phyloP scores from a whole-genome alignment of 2,329 filamentous ascomycete species.

The Penicillium griseofulvum region DNA sequence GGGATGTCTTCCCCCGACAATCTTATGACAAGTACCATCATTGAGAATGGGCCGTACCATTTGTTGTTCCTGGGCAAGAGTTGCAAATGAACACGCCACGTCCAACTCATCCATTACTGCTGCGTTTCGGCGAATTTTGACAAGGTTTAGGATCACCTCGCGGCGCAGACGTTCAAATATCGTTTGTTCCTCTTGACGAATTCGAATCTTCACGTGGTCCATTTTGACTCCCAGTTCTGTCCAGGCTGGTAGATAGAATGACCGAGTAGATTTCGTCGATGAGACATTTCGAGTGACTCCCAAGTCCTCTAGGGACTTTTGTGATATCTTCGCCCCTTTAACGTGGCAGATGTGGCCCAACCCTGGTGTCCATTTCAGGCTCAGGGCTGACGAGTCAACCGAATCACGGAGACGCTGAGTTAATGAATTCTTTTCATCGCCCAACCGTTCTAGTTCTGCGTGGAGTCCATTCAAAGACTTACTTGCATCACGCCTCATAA shows the following conservation, averaged over 20 bases:
- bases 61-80: constrained; percentile 69
- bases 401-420: constrained; percentile 60
- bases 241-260: constrained; percentile 84
- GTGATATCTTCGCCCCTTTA: constrained; percentile 69
- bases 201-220: constrained; percentile 72
- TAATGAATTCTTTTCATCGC: constrained; percentile 60
- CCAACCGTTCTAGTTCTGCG: constrained; percentile 59
- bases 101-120: constrained; percentile 92
- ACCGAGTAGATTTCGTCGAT: constrained; percentile 77
- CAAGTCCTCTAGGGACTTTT: constrained; percentile 42
- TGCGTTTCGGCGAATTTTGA: constrained; percentile 84
- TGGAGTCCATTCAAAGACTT: constrained; percentile 65
- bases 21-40: constrained; percentile 63
- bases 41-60: constrained; percentile 73
- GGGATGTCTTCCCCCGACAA: constrained; percentile 84
- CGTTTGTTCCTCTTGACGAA: constrained; percentile 77
- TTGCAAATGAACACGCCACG: constrained; percentile 80
- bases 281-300: constrained; percentile 60
- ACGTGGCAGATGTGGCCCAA: constrained; percentile 90
- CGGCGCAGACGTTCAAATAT: constrained; percentile 74
- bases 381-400: constrained; percentile 64
- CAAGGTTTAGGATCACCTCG: constrained; percentile 74
- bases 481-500: constrained; percentile 67
- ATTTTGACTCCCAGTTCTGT: constrained; percentile 74
- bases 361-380: constrained; percentile 80